Percentiles rank a stretch among this genome's conserved stretches.
Evolutionary conservation across 1,139 yeast genomes (phyloP).

Genomic region (Nakaseomyces uthaithaninus): DNA sequence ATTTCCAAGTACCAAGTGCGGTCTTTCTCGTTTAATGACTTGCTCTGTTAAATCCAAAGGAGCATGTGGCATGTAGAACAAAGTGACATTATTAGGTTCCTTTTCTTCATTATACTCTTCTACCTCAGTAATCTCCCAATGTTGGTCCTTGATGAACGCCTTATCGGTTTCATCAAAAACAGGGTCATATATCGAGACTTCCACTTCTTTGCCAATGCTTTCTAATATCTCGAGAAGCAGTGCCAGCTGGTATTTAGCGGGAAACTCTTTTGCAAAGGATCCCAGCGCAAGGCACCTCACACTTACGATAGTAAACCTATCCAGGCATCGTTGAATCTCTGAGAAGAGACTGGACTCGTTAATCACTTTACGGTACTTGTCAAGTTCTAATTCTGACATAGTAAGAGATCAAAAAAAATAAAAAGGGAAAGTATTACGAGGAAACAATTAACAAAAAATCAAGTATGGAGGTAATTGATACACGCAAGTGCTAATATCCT

Average conservation of each 20-base stretch:
- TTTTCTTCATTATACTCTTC: constrained; percentile 13
- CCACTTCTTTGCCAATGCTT: constrained; percentile 15
- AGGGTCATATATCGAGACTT: constrained; percentile 57
- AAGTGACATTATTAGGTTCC: constrained; percentile 18
- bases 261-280: constrained; percentile 47
- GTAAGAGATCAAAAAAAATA: not conserved
- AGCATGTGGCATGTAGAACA: constrained; percentile 69
- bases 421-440: not conserved
- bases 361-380: constrained; percentile 16
- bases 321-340: constrained; percentile 20
- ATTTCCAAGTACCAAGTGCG: constrained; percentile 41
- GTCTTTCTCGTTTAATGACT: constrained; percentile 34
- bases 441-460: too few species aligned
- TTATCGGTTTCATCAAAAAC: constrained; percentile 43
- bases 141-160: constrained; percentile 27
- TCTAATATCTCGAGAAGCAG: constrained; percentile 37
- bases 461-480: too few species aligned
- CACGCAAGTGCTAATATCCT: too few species aligned
- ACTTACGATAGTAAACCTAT: constrained; percentile 14
- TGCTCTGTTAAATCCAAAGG: constrained; percentile 50
- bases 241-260: constrained; percentile 62
- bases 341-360: constrained; percentile 26
- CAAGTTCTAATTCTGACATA: not conserved
- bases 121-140: constrained; percentile 24
- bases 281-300: constrained; percentile 72